Evolutionary conservation across 2,329 filamentous ascomycete genomes (phyloP).

Genomic region (Phoma sp.): DNA sequence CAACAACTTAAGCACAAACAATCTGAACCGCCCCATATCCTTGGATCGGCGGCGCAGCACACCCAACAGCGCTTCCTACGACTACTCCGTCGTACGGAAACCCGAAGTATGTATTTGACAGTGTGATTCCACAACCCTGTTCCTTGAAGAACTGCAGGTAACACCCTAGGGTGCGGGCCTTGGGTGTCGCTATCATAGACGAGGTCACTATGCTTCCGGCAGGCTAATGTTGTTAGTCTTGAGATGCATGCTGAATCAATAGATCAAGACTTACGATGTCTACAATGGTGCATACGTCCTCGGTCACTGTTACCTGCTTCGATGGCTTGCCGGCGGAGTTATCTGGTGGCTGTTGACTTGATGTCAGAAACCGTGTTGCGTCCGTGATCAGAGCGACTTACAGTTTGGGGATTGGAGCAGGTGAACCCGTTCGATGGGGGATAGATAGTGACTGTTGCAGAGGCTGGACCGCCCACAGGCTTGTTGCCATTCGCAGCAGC

Average conservation of each 20-base stretch:
- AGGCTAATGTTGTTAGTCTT: not conserved
- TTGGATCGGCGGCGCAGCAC: not conserved
- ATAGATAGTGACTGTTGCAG: not conserved
- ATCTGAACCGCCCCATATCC: not conserved
- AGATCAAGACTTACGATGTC: not conserved
- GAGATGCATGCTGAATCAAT: no score
- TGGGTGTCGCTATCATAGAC: not conserved
- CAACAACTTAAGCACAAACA: not conserved
- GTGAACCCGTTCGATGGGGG: not conserved
- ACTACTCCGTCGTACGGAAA: slow-evolving; percentile 2
- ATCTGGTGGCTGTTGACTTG: no score
- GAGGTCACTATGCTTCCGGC: not conserved
- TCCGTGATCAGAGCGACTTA: not conserved
- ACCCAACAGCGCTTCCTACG: not conserved
- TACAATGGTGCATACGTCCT: not conserved
- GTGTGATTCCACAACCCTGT: not conserved
- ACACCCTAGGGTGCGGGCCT: slow-evolving; percentile 2
- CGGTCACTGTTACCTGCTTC: not conserved
- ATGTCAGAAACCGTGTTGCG: no score
- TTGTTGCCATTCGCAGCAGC: not conserved
- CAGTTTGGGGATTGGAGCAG: not conserved
- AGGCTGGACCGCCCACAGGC: not conserved
- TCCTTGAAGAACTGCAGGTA: slow-evolving; percentile 1
- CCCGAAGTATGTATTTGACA: slow-evolving; percentile 3
- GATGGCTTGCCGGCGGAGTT: no score